Conservation (phyloP, 345 rosid species). For the Excoecaria agallocha region DNA sequence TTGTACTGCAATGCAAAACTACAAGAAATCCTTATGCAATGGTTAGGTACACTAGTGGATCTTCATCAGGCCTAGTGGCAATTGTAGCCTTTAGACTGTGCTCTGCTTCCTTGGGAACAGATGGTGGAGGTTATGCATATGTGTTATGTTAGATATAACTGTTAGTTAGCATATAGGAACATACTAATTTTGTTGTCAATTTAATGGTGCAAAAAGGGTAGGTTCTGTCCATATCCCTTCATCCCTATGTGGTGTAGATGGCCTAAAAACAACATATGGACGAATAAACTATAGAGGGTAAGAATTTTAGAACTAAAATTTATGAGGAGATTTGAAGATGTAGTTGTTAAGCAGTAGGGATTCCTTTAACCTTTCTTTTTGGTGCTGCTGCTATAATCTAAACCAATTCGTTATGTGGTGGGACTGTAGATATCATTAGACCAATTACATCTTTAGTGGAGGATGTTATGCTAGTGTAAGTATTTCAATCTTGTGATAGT, state of each 20-base stretch:
- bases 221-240: constrained; percentile 85
- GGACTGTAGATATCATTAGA: constrained; percentile 83
- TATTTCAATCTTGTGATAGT: constrained; percentile 9
- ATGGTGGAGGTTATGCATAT: constrained; percentile 83
- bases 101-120: constrained; percentile 93
- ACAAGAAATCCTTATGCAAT: constrained; percentile 83
- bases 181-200: constrained; percentile 19
- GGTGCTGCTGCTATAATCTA: too few relatives aligned
- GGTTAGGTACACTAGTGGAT: constrained; percentile 89
- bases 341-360: not conserved
- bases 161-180: too few relatives aligned
- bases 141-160: constrained; percentile 17
- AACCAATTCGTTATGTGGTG: constrained; percentile 65
- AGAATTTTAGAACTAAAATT: too few relatives aligned
- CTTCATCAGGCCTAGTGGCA: constrained; percentile 93
- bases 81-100: constrained; percentile 85
- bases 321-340: too few relatives aligned
- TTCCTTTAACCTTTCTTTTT: constrained; percentile 7
- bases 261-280: constrained; percentile 81
- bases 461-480: too few relatives aligned
- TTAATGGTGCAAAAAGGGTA: constrained; percentile 33
- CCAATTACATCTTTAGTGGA: constrained; percentile 79
- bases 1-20: constrained; percentile 51
- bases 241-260: constrained; percentile 81
- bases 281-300: constrained; percentile 77